Conservation (phyloP, 2,329 filamentous ascomycete species). For the Exutisphaerella laricina region DNA sequence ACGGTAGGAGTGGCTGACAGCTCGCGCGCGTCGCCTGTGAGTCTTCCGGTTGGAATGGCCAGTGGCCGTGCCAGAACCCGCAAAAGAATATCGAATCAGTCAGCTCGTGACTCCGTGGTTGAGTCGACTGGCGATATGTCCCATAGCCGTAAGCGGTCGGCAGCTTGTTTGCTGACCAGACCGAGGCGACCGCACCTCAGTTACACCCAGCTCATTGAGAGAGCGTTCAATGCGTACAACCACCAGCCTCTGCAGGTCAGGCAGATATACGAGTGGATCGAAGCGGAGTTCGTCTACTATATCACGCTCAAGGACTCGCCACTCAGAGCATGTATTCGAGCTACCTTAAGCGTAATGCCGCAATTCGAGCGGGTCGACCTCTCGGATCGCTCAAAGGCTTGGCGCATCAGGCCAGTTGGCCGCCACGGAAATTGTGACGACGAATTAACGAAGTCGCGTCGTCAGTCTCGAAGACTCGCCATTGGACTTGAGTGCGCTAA, state of each 20-base stretch:
- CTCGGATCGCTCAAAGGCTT: constrained; percentile 1
- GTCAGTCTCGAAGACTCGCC: neutral
- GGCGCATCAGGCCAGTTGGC: neutral
- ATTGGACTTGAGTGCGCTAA: neutral
- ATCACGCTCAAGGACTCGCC: neutral
- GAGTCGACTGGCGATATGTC: neutral
- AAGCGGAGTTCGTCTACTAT: constrained; percentile 7
- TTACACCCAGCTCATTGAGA: constrained; percentile 7
- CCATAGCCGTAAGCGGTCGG: neutral
- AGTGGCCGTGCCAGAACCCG: neutral
- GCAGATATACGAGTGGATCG: constrained; percentile 9
- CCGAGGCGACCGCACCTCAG: neutral
- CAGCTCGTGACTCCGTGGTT: neutral
- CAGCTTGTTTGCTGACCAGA: neutral
- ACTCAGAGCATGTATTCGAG: constrained; percentile 7
- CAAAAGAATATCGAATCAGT: neutral
- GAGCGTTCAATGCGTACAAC: constrained; percentile 7
- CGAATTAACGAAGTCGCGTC: neutral
- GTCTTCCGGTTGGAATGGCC: neutral
- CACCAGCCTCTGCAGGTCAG: constrained; percentile 1
- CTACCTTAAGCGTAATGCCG: constrained; percentile 2
- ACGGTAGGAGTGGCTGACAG: neutral
- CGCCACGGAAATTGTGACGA: neutral
- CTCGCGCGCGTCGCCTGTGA: neutral
- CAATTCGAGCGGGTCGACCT: constrained; percentile 4